Base-by-base conservation (phyloP, 495 filamentous ascomycete species). In the Polyplosphaeria fusca region DNA sequence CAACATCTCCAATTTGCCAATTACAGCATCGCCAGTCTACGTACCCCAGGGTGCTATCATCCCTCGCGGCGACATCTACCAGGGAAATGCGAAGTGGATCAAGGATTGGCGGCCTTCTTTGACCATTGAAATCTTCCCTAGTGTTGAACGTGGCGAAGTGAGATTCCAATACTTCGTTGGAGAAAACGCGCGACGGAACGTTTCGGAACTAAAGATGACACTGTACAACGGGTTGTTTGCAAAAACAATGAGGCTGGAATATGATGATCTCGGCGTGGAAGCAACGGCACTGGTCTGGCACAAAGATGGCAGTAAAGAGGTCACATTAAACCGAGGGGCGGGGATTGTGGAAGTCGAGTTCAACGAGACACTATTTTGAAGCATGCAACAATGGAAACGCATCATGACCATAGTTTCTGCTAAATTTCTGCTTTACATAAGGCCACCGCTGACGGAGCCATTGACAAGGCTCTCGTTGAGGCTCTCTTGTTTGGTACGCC, bases 61-160 rank as follows among this genome's bases (percentile, higher is more conserved):
- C 5, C 47, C 57, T 3, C 57, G 53, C 13, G 70, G 68, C 9
- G 68, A 70, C 37, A 42, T 72, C 9, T 52, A 55, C 41, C 53
- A 67, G 47, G 70, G 64, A 14, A 72, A 72, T 48, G 54, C 53
- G 5, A 66, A 64, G 45, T 72, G 68, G 68, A 58, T 58, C 12
- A 32, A 60, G 19, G 50, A 67, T 41, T 72, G 66, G 68, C 26
- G 56, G 52, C 68, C 64, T 24, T 58, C 39, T 22, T 55, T 72
- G 1, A 47, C 38, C 11, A 58, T 72, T 44, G 61, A 72, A 55
- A 25, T 64, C 13, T 72, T 65, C 43, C 68, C 68, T 2, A 65
- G 61, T 45, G 66, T 43, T 25, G 50, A 57, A 35, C 56, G 67
- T 2, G 18, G 18, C 19, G 47, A 52, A 39, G 48, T 38, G 13